Evolutionary conservation across 257 asterid species (phyloP).

Genomic region (Perilla frutescens): DNA sequence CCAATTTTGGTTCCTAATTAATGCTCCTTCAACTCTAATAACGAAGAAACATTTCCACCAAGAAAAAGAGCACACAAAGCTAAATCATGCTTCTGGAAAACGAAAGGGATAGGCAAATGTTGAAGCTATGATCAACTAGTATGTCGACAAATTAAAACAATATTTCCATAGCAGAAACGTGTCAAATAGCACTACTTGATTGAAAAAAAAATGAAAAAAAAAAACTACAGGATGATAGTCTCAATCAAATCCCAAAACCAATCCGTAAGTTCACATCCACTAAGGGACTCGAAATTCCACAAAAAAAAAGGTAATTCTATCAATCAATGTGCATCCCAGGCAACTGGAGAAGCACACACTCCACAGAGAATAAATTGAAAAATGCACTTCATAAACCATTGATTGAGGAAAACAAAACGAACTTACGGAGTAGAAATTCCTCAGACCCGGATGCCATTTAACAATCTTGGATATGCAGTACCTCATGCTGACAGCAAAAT

Average conservation of each 20-base stretch:
- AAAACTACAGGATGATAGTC: background rate
- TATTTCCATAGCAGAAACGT: background rate
- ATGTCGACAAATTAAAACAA: background rate
- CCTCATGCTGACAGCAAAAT: constrained; percentile 51
- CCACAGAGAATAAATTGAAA: background rate
- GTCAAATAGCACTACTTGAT: background rate
- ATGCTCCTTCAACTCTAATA: constrained; percentile 13
- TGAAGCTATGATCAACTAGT: constrained; percentile 2
- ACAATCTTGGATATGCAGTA: constrained; percentile 52
- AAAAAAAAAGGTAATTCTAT: background rate
- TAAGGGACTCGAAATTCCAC: constrained; percentile 4
- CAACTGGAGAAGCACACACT: constrained; percentile 14
- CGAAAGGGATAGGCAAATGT: background rate
- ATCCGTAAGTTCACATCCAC: background rate
- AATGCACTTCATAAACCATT: background rate
- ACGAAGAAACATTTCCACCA: constrained; percentile 2
- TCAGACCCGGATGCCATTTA: constrained; percentile 44
- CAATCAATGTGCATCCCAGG: background rate
- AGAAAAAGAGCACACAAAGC: constrained; percentile 3
- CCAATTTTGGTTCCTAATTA: background rate
- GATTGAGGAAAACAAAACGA: background rate
- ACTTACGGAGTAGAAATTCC: constrained; percentile 56
- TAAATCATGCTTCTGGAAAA: background rate
- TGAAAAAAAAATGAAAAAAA: background rate
- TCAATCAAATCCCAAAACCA: background rate